Evolutionary conservation across 805 yeast species (phyloP), one percentile per base, ranked within the genome.

Genomic region (Sugiyamaella chiloensis): DNA sequence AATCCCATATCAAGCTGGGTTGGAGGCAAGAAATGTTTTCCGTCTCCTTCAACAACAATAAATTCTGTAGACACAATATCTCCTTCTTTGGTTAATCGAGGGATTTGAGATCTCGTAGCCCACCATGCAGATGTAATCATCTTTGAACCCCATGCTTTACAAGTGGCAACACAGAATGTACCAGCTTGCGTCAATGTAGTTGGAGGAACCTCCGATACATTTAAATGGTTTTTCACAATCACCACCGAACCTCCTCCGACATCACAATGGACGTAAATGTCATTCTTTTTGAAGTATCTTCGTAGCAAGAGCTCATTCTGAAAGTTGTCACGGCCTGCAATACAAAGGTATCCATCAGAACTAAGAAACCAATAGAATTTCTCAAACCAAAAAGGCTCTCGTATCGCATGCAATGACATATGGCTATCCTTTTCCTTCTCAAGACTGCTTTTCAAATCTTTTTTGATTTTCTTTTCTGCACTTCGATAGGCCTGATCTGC

Each of bases 331-430:
- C 88, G 80, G 1, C 97, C 98, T 40, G 90, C 88, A 46, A 93
- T 65, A 50, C 95, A 85, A 42, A 93, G 68, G 60, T 85, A 89
- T 0, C 93, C 90, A 61, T 91, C 98, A 55, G 83, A 81, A 0
- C 96, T 79, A n/a, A 90, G 72, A 60, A 93, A 93, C 99, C 99
- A 93, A 60, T 75, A 80, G 64, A 83, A 91, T 65, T 91, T 93
- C 62, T 93, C 99, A 69, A 93, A 93, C 87, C 96, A 90, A 61
- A 73, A 83, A 40, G 87, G 88, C 3, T 78, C 72, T 40, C 97
- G 75, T 26, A 85, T 69, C 31, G 77, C 80, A 52, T 78, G 81
- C 48, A 84, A 67, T 6, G 34, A 27, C 8, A 62, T 50, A 29
- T 73, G 64, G 3, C 72, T 72, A 40, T 73, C 73, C 43, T 74